Evolutionary conservation across 345 rosid species (phyloP), one percentile per base, ranked within the genome.

Genomic region (Citrus trifoliata): DNA sequence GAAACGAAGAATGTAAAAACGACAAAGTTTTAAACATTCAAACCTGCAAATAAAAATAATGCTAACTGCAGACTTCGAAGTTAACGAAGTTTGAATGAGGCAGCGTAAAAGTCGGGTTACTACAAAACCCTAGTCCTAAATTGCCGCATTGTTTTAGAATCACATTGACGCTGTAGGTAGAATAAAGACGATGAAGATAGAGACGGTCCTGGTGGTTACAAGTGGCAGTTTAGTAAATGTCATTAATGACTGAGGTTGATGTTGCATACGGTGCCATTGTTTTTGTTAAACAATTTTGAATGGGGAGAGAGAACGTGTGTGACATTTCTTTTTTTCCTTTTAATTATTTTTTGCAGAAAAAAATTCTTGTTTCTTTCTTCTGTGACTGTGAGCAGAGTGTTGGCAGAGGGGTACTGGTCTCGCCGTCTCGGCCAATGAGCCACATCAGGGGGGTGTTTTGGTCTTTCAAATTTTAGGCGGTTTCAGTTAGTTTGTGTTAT

Each of bases 141-240:
- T 74, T 48, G 73, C 6, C 72, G 73, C 21, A 24, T 68, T 24
- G 60, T 13, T 10, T 65, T 24, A 18, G 42, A 46, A 13, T 14
- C 48, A 5, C 74, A 21, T 24, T 37, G 5, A 51, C 66, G 76
- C 55, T 64, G 16, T 55, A 32, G 53, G 56, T 30, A 22, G 37
- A 16, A 10, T 24, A 62, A 74, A 13, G 25, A 14, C 24, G 73
- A 73, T 46, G 61, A n/a, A 16, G 75, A 74, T 67, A 80, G 25
- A 66, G 71, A 28, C 5, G 78, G 48, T 16, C 8, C 40, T 53
- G 37, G 78, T 46, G 18, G 73, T 10, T 67, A 70, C n/a, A 37
- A 81, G 82, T 90, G 87, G 91, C 81, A 84, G 75, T 76, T 77
- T 46, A 62, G 95, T 89, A 90, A 91, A 86, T 88, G 89, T 24